phyloP scores from a whole-genome alignment of 1,284 basidiomycete genomes.

The Vanrija pseudolonga region DNA sequence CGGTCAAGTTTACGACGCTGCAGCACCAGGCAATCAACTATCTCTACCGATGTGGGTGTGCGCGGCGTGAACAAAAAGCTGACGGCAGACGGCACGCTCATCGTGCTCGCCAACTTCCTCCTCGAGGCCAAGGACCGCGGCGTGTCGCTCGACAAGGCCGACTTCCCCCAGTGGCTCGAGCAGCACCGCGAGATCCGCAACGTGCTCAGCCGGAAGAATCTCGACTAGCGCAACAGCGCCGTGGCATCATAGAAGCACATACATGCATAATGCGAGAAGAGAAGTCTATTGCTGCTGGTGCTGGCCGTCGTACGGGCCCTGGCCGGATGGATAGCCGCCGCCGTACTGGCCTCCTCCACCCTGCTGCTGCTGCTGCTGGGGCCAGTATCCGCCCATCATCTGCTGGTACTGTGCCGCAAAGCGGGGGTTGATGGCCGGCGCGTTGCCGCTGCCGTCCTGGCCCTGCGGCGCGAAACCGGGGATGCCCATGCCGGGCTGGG shows the following conservation, averaged over 20 bases:
- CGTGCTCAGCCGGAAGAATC: constrained; percentile 65
- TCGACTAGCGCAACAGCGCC: constrained; percentile 56
- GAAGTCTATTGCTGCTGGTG: not conserved
- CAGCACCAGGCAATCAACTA: constrained; percentile 77
- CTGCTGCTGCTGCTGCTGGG: not conserved
- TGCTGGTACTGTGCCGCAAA: constrained; percentile 38
- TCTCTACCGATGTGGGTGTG: constrained; percentile 55
- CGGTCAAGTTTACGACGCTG: constrained; percentile 68
- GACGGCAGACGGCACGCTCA: constrained; percentile 74
- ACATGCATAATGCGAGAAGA: too few species aligned
- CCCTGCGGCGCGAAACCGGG: constrained; percentile 2
- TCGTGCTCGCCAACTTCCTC: constrained; percentile 93
- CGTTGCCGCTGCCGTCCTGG: constrained; percentile 9
- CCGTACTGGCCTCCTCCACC: too few species aligned
- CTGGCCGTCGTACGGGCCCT: not conserved
- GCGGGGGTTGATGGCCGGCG: constrained; percentile 44
- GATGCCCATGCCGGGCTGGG: constrained; percentile 10
- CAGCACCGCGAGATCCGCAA: constrained; percentile 80
- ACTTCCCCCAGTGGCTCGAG: constrained; percentile 76
- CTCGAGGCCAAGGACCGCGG: constrained; percentile 63
- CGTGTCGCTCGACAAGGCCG: constrained; percentile 47
- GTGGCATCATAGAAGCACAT: not conserved
- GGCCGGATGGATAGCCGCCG: not conserved
- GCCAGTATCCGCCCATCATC: constrained; percentile 20
- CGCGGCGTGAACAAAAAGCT: not conserved